Conservation (phyloP, 345 rosid species). For the Citrus reticulata region DNA sequence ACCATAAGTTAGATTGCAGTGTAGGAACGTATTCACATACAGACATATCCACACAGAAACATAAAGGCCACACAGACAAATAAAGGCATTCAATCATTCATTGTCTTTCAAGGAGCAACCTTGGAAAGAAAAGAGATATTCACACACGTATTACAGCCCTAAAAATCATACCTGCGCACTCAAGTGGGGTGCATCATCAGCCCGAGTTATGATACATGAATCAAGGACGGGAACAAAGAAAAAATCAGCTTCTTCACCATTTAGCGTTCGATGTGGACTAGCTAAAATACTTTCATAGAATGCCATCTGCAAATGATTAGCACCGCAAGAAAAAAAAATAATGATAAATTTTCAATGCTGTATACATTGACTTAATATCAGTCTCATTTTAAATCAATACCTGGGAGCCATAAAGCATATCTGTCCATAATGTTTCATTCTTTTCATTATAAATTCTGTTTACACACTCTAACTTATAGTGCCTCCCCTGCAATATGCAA, state of each 20-base stretch:
- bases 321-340: not conserved
- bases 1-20: not conserved
- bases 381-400: constrained; percentile 33
- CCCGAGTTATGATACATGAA: constrained; percentile 91
- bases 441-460: constrained; percentile 76
- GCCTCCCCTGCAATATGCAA: constrained; percentile 69
- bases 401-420: constrained; percentile 90
- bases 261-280: constrained; percentile 73
- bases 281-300: constrained; percentile 89
- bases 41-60: not conserved
- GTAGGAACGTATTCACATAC: not conserved
- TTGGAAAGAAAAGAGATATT: not conserved
- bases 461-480: constrained; percentile 82
- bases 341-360: constrained; percentile 6
- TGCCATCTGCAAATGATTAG: constrained; percentile 62
- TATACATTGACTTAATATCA: constrained; percentile 7
- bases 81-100: not conserved
- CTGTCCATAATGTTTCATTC: constrained; percentile 89
- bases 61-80: not conserved
- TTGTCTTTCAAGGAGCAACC: not conserved
- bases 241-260: constrained; percentile 93
- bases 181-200: constrained; percentile 89
- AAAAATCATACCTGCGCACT: constrained; percentile 54
- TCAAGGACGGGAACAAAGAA: constrained; percentile 99
- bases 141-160: not conserved